phyloP scores from a whole-genome alignment of 192 early-diverging fungal species.

The Entomortierella beljakovae region DNA sequence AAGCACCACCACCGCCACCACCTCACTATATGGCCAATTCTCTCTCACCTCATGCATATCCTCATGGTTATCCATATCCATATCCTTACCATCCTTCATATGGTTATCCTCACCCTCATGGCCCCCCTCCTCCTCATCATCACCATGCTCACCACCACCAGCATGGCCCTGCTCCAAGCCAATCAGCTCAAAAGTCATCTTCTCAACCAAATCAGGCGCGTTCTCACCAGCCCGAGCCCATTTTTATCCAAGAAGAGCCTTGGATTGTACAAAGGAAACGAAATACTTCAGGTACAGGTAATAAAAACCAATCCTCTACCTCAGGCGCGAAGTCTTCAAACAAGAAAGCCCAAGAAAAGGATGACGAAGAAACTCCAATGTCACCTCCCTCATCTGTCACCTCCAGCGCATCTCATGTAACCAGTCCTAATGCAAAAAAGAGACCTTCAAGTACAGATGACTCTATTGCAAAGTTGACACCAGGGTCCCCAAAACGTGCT shows the following conservation, averaged over 20 bases:
- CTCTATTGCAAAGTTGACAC: not conserved
- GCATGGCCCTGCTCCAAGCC: slow-evolving; percentile 4
- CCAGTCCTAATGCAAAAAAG: slow-evolving; percentile 16
- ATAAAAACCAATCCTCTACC: slow-evolving; percentile 1
- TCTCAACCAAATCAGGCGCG: not conserved
- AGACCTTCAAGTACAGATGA: slow-evolving; percentile 13
- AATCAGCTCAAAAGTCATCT: slow-evolving; percentile 14
- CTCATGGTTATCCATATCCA: slow-evolving; percentile 43
- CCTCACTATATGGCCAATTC: slow-evolving; percentile 31
- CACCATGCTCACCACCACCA: slow-evolving; percentile 33
- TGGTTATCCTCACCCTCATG: slow-evolving; percentile 41
- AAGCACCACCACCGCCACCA: slow-evolving; percentile 24
- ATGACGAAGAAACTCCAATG: slow-evolving; percentile 8
- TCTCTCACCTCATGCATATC: slow-evolving; percentile 22
- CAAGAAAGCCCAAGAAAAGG: slow-evolving; percentile 21
- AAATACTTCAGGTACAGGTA: slow-evolving; percentile 6
- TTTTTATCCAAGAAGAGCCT: slow-evolving; percentile 53
- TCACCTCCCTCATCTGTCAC: slow-evolving; percentile 34
- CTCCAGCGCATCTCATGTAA: slow-evolving; percentile 10
- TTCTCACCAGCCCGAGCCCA: slow-evolving; percentile 33
- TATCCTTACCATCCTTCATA: slow-evolving; percentile 51
- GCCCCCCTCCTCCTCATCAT: slow-evolving; percentile 19
- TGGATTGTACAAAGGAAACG: slow-evolving; percentile 48
- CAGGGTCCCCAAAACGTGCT: slow-evolving; percentile 4
- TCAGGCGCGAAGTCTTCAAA: not conserved